Conservation (phyloP, 768 basidiomycete species). For the Lyophyllum shimeji region DNA sequence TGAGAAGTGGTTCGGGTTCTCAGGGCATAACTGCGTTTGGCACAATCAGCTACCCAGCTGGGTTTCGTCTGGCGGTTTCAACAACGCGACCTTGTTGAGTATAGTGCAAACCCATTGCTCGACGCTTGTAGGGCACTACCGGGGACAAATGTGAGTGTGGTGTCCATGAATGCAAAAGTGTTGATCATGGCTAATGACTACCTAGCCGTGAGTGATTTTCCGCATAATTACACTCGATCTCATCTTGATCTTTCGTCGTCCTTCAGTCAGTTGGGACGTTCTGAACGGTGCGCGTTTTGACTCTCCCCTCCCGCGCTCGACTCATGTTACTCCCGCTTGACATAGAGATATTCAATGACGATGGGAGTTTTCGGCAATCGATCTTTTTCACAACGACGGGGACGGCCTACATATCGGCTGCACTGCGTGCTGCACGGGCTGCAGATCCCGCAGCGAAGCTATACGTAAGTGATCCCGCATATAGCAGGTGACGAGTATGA, state of each 20-base stretch:
- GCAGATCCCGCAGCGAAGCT: slow-evolving; percentile 58
- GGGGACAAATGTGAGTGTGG: slow-evolving; percentile 45
- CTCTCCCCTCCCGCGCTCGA: background rate
- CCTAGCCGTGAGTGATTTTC: background rate
- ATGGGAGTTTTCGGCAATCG: slow-evolving; percentile 52
- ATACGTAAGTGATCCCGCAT: slow-evolving; percentile 34
- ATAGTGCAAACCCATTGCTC: slow-evolving; percentile 50
- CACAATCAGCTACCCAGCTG: slow-evolving; percentile 52
- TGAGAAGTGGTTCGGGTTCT: background rate
- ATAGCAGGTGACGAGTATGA: background rate
- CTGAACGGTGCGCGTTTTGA: slow-evolving; percentile 30
- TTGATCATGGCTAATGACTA: background rate
- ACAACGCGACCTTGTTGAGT: slow-evolving; percentile 38
- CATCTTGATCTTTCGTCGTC: slow-evolving; percentile 15
- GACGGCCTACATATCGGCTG: slow-evolving; percentile 47
- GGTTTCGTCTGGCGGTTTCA: slow-evolving; percentile 43
- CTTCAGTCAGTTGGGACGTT: slow-evolving; percentile 40
- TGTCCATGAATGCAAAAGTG: background rate
- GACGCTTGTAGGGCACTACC: slow-evolving; percentile 51
- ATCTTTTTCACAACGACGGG: slow-evolving; percentile 55
- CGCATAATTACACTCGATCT: no score
- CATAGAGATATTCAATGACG: slow-evolving; percentile 58
- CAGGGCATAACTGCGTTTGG: slow-evolving; percentile 51
- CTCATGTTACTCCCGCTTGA: slow-evolving; percentile 16
- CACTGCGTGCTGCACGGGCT: slow-evolving; percentile 52